Percentiles rank a stretch among this genome's conserved stretches.
Conservation (phyloP, 176 grass and related monocot genomes). For the sorghum (Sorghum bicolor) region DNA sequence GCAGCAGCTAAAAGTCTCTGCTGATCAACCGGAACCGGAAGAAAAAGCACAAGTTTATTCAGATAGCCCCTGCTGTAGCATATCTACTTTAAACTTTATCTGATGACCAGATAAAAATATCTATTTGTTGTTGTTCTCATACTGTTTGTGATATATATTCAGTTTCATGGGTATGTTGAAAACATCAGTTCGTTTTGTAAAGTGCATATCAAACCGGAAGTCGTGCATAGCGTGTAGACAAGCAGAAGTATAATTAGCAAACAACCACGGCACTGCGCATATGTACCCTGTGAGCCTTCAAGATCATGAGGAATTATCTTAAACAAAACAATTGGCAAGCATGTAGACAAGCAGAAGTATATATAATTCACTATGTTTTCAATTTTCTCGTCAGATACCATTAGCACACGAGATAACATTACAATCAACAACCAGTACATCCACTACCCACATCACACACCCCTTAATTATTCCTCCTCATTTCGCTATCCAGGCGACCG, state of each 20-base stretch:
- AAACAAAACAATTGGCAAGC: neutral
- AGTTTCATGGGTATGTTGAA: neutral
- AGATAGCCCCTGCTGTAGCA: neutral
- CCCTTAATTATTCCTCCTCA: neutral
- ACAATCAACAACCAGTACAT: neutral
- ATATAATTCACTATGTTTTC: neutral
- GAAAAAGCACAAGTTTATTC: neutral
- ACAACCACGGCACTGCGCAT: neutral
- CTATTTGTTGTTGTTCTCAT: neutral
- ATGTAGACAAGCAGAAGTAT: neutral
- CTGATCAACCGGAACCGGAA: neutral
- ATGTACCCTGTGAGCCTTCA: neutral
- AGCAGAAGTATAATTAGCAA: too few relatives aligned
- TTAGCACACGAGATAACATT: slow-evolving; percentile 1
- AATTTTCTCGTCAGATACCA: neutral
- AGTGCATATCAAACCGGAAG: neutral
- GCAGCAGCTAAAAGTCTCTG: neutral
- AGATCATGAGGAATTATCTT: neutral
- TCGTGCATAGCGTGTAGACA: too few relatives aligned
- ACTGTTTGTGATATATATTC: neutral
- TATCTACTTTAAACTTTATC: neutral
- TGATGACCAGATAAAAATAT: neutral
- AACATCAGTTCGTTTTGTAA: neutral
- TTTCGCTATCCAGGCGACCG: neutral
- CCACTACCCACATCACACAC: neutral